These are phyloP conservation scores for Barnettozyma wickerhamii DNA, from an alignment of 805 yeast genomes.

Conservation along the genomic window DNA sequence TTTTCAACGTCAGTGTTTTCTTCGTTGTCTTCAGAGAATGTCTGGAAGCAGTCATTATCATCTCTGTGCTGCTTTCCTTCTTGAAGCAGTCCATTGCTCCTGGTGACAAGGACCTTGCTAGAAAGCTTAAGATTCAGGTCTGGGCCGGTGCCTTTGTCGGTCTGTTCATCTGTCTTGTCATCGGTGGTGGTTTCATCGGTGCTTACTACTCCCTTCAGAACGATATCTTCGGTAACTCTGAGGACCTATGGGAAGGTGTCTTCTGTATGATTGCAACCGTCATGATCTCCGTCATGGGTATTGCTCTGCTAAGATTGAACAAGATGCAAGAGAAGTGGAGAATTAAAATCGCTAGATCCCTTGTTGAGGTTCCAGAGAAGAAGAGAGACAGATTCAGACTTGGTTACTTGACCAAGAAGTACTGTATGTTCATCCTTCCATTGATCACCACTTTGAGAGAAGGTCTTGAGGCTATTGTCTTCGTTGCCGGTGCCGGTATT, in stretches of 20 bases:
- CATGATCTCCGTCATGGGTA: conserved; percentile 90
- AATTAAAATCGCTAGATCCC: conserved; percentile 83
- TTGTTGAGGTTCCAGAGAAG: conserved; percentile 53
- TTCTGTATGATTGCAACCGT: conserved; percentile 87
- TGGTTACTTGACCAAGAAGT: conserved; percentile 59
- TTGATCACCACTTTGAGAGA: conserved; percentile 90
- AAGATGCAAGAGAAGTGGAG: conserved; percentile 98
- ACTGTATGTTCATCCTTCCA: conserved; percentile 86
- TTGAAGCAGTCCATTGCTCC: conserved; percentile 78
- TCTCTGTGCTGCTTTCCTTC: conserved; percentile 89
- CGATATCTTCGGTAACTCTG: conserved; percentile 83
- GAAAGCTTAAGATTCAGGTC: conserved; percentile 67
- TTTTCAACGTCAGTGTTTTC: conserved; percentile 51
- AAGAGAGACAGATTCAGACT: conserved; percentile 49
- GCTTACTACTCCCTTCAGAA: conserved; percentile 77
- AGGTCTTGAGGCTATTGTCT: conserved; percentile 95
- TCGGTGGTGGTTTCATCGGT: conserved; percentile 95
- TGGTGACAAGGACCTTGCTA: conserved; percentile 50
- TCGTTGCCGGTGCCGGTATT: conserved; percentile 93
- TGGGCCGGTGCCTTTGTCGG: conserved; percentile 82
- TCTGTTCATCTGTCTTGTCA: conserved; percentile 67
- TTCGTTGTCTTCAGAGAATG: conserved; percentile 92
- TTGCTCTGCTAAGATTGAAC: conserved; percentile 92
- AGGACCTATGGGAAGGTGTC: conserved; percentile 96
- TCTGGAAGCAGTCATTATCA: conserved; percentile 86